Evolutionary conservation across 78 protist genomes (phyloP), one percentile per base, ranked within the genome.

Genomic region (Dictyostelium purpureum): DNA sequence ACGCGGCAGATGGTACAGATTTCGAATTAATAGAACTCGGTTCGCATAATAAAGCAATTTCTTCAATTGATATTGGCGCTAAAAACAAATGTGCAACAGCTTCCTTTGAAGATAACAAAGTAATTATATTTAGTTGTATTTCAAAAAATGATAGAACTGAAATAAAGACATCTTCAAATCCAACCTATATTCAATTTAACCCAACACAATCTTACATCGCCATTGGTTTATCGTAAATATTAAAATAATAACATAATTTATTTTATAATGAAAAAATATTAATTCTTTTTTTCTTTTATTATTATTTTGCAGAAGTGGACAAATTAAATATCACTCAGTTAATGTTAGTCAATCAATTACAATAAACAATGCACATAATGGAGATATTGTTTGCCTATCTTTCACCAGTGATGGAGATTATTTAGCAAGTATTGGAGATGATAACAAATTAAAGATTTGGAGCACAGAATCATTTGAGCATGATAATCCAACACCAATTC

Each of bases 181-280:
- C 66, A 51, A 51, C 26, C 19, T 35, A 18, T 19, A 51, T 75
- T 45, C 61, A 75, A 43, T 85, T 73, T 31, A 85, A 40, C 47
- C 63, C 92, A 57, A 66, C 77, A 31, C 70, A 71, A n/a, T 56
- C 92, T 4, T 69, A 43, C 47, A 21, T 85, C 14, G 75, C 82
- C 21, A 66, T 51, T 14, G 51, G 66, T 19, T 26, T 54, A 9
- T 37, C 21, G 90, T 82, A 82, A 37, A 33, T 81, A 79, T 35
- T 54, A 54, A 54, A 24, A 54, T 54, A 54, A 12, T 54, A 56
- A 4, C 18, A 49, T 49, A 49, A 49, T 47, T 71, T 6, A 16
- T n/a, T 38, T 6, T 16, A 18, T 31, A 26, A 10, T 35, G 45
- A n/a, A 38, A 65, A 47, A 37, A 26, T n/a, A 37, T 33, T 10